Percentiles rank a stretch among this genome's conserved stretches.
These are phyloP conservation scores for Trichosanthes truncata DNA, from an alignment of 306 rosid genomes.

Conservation along the genomic window DNA sequence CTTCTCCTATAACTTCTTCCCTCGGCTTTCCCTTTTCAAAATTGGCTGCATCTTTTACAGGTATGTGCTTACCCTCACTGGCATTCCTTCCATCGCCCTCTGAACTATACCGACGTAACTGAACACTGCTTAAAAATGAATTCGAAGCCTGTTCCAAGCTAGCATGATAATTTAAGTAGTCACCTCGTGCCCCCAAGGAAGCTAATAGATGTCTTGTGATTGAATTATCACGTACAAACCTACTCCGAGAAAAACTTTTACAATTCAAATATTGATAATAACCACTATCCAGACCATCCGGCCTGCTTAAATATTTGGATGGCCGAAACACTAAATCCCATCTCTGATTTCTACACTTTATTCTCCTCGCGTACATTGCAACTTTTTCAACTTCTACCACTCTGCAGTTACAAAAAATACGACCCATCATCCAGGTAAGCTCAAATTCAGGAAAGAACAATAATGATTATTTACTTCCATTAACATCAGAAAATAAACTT, in stretches of 20 bases:
- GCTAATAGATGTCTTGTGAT: slow-evolving; percentile 31
- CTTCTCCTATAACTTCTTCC: slow-evolving; percentile 36
- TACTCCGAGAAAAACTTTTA: slow-evolving; percentile 18
- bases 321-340: slow-evolving; percentile 52
- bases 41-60: slow-evolving; percentile 42
- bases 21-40: slow-evolving; percentile 33
- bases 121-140: slow-evolving; percentile 30
- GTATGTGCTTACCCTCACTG: slow-evolving; percentile 56
- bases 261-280: slow-evolving; percentile 30
- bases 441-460: not conserved
- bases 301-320: slow-evolving; percentile 40
- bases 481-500: not conserved
- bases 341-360: slow-evolving; percentile 55
- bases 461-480: not conserved
- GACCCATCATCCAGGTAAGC: not conserved
- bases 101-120: slow-evolving; percentile 55
- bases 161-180: slow-evolving; percentile 21
- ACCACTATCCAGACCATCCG: slow-evolving; percentile 21
- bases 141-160: slow-evolving; percentile 21
- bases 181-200: slow-evolving; percentile 21
- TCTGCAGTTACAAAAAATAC: not conserved
- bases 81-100: slow-evolving; percentile 82
- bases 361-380: slow-evolving; percentile 70
- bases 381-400: slow-evolving; percentile 23
- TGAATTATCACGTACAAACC: slow-evolving; percentile 25